These are phyloP conservation scores for Mycena floridula DNA, from an alignment of 768 basidiomycete genomes.

Conservation along the genomic window DNA sequence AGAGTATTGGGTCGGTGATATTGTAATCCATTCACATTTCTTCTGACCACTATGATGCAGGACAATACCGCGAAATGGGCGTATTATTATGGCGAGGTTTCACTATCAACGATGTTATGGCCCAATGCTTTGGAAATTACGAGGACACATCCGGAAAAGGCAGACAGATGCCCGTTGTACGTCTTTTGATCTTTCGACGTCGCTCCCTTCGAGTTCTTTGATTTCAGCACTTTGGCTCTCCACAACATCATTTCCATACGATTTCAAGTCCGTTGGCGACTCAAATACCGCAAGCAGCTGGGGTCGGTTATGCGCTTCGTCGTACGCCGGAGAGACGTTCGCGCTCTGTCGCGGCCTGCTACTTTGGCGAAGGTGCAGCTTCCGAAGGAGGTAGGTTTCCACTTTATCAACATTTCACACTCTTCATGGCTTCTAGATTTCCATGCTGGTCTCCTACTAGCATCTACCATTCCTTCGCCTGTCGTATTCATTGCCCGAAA, in stretches of 20 bases:
- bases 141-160: conserved; percentile 80
- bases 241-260: conserved; percentile 82
- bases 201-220: neutral
- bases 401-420: neutral
- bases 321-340: conserved; percentile 64
- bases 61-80: conserved; percentile 91
- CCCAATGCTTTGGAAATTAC: conserved; percentile 85
- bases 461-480: conserved; percentile 71
- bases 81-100: conserved; percentile 88
- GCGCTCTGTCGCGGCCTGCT: conserved; percentile 79
- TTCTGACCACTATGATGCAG: too few relatives aligned
- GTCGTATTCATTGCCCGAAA: conserved; percentile 71
- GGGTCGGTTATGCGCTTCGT: conserved; percentile 84
- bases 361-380: conserved; percentile 91
- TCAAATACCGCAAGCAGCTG: conserved; percentile 93
- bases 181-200: conserved; percentile 11
- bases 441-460: conserved; percentile 82
- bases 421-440: conserved; percentile 49
- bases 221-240: conserved; percentile 82
- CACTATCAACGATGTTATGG: conserved; percentile 74
- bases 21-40: too few relatives aligned
- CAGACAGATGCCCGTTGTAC: conserved; percentile 89
- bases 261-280: conserved; percentile 93
- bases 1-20: conserved; percentile 65
- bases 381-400: conserved; percentile 68